Conservation (phyloP, 345 rosid species). For the Lenwebbia sp. region DNA sequence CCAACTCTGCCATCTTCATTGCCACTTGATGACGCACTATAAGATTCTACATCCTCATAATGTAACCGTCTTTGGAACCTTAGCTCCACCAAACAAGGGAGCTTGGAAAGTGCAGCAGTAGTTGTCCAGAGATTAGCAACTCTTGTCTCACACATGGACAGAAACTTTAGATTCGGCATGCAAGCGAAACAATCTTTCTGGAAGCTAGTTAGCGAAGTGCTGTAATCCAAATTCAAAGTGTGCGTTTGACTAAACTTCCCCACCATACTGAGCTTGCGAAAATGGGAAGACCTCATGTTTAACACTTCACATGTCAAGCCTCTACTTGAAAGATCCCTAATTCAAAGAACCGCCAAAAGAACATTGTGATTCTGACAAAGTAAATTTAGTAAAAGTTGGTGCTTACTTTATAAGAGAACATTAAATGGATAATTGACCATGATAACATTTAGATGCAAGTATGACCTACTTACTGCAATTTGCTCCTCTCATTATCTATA, state of each 20-base stretch:
- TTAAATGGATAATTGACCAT: neutral
- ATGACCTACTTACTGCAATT: neutral
- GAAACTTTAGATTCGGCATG: slow-evolving; percentile 67
- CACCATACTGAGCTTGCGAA: slow-evolving; percentile 69
- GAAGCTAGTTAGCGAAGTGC: slow-evolving; percentile 53
- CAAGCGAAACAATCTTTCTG: slow-evolving; percentile 68
- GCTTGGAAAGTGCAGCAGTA: slow-evolving; percentile 63
- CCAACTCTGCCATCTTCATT: slow-evolving; percentile 1
- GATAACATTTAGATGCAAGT: neutral
- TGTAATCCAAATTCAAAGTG: slow-evolving; percentile 68
- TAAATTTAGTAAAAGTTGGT: neutral
- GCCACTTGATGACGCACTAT: slow-evolving; percentile 20
- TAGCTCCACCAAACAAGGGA: slow-evolving; percentile 54
- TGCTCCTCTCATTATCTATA: neutral
- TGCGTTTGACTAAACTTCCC: slow-evolving; percentile 57
- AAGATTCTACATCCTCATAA: slow-evolving; percentile 36
- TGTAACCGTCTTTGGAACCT: slow-evolving; percentile 68
- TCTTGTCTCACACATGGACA: slow-evolving; percentile 80
- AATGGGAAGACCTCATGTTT: slow-evolving; percentile 49
- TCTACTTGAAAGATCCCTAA: slow-evolving; percentile 57
- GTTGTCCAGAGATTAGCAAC: slow-evolving; percentile 86
- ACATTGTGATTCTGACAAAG: neutral
- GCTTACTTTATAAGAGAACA: neutral
- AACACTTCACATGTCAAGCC: slow-evolving; percentile 70
- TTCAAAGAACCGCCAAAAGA: neutral